Evolutionary conservation across 2,329 filamentous ascomycete genomes (phyloP), one percentile per base, ranked within the genome.

Genomic region (Neurospora sp.): DNA sequence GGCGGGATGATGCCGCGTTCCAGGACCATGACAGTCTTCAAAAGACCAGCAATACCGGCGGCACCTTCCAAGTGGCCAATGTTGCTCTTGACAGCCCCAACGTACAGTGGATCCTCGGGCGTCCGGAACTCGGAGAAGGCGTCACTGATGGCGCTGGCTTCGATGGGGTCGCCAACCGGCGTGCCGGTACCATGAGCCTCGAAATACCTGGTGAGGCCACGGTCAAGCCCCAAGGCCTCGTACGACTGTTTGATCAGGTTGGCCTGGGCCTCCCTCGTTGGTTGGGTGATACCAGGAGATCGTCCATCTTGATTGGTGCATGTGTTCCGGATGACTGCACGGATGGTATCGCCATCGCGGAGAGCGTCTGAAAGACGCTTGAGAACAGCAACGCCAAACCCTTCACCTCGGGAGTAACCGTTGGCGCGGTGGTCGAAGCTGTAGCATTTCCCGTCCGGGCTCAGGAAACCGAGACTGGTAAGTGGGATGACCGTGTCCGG

Each of bases 371-470:
- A 77, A 1, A 89, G 74, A 1, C 76, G 78, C 75, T 89, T 89
- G 0, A 90, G 72, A 0, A 88, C 76, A 0, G 89, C 72, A 0
- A 79, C 77, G 0, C 81, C 81, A 11, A 86, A 76, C 0, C 85
- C 86, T 68, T 89, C 87, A 11, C 84, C 84, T 80, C 84, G 79
- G 0, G 79, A 82, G 73, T 86, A 87, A 1, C 85, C 86, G 70
- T 82, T 79, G 3, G 81, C 84, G 23, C 74, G 75, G 3, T 73
- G 72, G 68, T 72, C 70, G 36, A 71, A 73, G 8, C 70, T 58
- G 62, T 72, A 69, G 43, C 69, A 70, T 23, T 62, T 23, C 15
- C 72, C 72, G 2, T 68, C 71, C 17, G 71, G 70, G 42, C 69
- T 72, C 1, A 74, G 52, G 38, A 73, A 71, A 2, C 43, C 67